A percentile compares a stretch with the other conserved stretches of the same genome.
Conservation (phyloP, 73 alveolate species). For the Tetrahymena elliotti region DNA sequence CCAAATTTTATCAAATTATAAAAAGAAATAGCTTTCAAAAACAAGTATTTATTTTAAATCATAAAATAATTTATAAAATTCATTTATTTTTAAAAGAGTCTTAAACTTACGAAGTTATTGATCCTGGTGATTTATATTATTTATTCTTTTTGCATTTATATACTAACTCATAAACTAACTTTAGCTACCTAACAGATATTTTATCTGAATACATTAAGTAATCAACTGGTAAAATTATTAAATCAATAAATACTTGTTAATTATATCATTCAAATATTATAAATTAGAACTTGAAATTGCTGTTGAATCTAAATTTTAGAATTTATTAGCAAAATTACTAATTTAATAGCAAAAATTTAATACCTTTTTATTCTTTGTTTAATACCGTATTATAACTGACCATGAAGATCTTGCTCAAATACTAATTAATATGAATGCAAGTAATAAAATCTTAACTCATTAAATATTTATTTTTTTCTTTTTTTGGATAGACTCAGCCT, state of each 20-base stretch:
- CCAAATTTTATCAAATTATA: not conserved
- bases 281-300: not conserved
- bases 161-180: not conserved
- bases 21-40: not conserved
- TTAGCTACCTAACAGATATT: not conserved
- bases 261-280: not conserved
- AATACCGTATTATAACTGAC: not conserved
- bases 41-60: not conserved
- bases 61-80: not conserved
- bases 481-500: not conserved
- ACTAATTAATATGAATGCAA: not conserved
- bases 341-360: not conserved
- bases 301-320: not conserved
- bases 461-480: not conserved
- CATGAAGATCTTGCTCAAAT: not conserved
- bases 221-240: not conserved
- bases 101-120: not conserved
- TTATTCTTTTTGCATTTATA: not conserved
- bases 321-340: not conserved
- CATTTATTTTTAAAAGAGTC: not conserved
- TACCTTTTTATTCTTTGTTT: not conserved
- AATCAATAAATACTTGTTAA: not conserved
- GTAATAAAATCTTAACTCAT: not conserved
- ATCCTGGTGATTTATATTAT: not conserved
- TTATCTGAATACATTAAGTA: not conserved